A percentile compares a stretch with the other conserved stretches of the same genome.
Conservation (phyloP, 352 stramenopile species). For the Plasmopara halstedii region DNA sequence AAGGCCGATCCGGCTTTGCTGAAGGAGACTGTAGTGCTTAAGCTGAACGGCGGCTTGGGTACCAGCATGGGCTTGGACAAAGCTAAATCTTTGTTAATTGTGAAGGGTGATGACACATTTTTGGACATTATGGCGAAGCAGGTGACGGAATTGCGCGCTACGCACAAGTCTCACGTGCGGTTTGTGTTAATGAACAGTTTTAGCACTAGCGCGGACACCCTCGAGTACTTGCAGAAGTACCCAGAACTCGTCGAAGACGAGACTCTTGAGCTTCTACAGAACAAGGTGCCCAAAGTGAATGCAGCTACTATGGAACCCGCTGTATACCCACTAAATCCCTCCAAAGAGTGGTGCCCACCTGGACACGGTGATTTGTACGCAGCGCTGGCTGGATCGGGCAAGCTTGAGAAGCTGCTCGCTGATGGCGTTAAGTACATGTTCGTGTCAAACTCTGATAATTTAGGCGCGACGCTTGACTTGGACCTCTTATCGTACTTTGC, state of each 20-base stretch:
- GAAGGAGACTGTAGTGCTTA: conserved; percentile 83
- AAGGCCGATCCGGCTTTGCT: conserved; percentile 61
- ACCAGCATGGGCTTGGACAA: conserved; percentile 93
- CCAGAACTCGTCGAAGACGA: conserved; percentile 89
- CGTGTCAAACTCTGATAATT: conserved; percentile 86
- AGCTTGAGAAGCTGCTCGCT: conserved; percentile 78
- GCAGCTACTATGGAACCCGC: conserved; percentile 74
- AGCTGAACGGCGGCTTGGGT: conserved; percentile 81
- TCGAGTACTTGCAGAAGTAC: conserved; percentile 86
- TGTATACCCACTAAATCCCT: conserved; percentile 44
- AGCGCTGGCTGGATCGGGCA: conserved; percentile 75
- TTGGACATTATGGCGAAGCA: conserved; percentile 87
- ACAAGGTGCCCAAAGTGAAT: conserved; percentile 96
- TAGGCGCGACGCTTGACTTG: conserved; percentile 74
- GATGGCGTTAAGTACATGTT: conserved; percentile 89
- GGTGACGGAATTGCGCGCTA: conserved; percentile 91
- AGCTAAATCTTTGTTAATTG: conserved; percentile 90
- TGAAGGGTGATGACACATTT: conserved; percentile 93
- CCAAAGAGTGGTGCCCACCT: conserved; percentile 84
- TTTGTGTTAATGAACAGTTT: conserved; percentile 90
- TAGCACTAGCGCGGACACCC: conserved; percentile 77
- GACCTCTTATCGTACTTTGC: conserved; percentile 86
- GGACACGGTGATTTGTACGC: conserved; percentile 83
- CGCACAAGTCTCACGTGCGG: conserved; percentile 89
- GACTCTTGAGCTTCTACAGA: conserved; percentile 97